phyloP scores from a whole-genome alignment of 352 stramenopile genomes.

The Pythium brachiatum region DNA sequence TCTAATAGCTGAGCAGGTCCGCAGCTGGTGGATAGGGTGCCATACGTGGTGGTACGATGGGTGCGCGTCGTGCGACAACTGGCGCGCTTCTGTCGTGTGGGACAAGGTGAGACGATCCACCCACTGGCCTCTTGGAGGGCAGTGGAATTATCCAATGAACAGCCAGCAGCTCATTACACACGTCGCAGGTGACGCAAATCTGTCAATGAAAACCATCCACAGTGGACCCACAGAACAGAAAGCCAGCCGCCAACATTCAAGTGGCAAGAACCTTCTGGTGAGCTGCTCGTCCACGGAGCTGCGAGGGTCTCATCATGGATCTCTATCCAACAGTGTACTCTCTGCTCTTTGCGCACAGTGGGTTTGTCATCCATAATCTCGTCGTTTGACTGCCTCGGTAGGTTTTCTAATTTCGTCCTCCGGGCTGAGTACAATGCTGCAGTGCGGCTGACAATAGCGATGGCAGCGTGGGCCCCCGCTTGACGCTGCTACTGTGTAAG shows the following conservation, averaged over 20 bases:
- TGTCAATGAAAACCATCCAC: neutral
- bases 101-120: slow-evolving; percentile 1
- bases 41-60: neutral
- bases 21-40: neutral
- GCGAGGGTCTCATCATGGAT: too few relatives aligned
- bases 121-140: neutral
- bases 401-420: neutral
- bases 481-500: neutral
- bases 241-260: too few relatives aligned
- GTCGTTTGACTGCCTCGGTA: too few relatives aligned
- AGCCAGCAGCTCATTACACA: neutral
- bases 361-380: too few relatives aligned
- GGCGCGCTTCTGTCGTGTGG: neutral
- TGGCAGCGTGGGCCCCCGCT: neutral
- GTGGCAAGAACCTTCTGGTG: too few relatives aligned
- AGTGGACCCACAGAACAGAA: neutral
- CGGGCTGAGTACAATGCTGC: neutral
- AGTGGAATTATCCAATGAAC: neutral
- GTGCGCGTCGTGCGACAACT: neutral
- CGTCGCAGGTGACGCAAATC: neutral
- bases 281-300: too few relatives aligned
- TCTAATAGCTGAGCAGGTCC: neutral
- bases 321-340: too few relatives aligned
- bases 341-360: too few relatives aligned
- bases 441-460: neutral